Base-by-base conservation (phyloP, 768 basidiomycete species). In the Suillus bovinus region DNA sequence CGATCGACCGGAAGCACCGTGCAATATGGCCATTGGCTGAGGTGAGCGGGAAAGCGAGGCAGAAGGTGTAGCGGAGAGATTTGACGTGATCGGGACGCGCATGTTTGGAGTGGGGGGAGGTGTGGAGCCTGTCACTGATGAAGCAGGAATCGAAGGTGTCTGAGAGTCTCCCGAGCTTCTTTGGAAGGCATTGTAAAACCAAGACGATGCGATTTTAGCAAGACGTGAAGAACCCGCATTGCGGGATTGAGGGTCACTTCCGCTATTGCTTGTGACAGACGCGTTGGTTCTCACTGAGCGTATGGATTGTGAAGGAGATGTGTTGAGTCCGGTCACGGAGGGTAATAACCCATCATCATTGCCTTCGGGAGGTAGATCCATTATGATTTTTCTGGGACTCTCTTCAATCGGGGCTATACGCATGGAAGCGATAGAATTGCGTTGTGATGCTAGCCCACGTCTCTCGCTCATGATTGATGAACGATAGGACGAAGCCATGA, bases 141-240 rank as follows among this genome's bases (percentile, higher is more conserved):
- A 81, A 3, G 80, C 85, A 33, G 83, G 84, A 6, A 84, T 77
- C 16, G 82, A 75, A 3, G 82, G 82, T 1, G 85, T 86, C 65
- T 89, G 86, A 2, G 88, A 81, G 70, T 90, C 87, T 65, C 82
- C 84, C 8, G 82, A 79, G 1, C 79, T 82, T 62, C 82, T 86
- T 38, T 89, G 79, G 72, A 93, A 93, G 6, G 87, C 83, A 68
- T 86, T 90, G 73, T 91, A 88, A 13, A 93, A 74, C 91, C 91
- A 93, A n/a, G 88, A 81, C 2, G 90, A 84, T 1, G 90, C 79
- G 44, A 91, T 79, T 68, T 86, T 90, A 2, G 89, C 86, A 13
- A 75, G 70, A 31, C 80, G 81, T 7, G 72, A 69, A 46, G 76
- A 67, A 24, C 69, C 67, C 24, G 78, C 65, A 44, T 73, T 71